Evolutionary conservation across 768 basidiomycete species (phyloP), one percentile per base, ranked within the genome.

Genomic region (Gyrodon lividus): DNA sequence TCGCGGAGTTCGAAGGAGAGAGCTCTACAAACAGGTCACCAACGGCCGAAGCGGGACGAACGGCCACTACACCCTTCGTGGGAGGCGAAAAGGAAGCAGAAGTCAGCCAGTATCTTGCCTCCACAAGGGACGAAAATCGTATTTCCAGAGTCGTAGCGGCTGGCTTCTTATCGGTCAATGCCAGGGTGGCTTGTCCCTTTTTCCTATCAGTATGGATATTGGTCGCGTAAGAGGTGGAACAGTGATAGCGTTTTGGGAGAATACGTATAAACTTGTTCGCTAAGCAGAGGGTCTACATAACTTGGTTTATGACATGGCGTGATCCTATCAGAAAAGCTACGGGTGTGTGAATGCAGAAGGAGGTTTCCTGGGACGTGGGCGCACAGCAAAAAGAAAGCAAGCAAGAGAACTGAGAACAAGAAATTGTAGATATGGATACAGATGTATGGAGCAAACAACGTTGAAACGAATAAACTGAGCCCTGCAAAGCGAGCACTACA

Each of bases 61-160:
- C 39, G 64, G 65, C 75, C 81, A 26, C 57, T 97, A 49, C 97
- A 99, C 70, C 96, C 97, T 2, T 96, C 92, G 13, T 99, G 97
- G 96, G 91, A 91, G 68, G 97, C 97, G 6, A 98, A 95, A 72
- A 79, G 78, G 69, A 85, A 82, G 67, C 68, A 86, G 52, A 92
- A 88, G 70, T 79, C 75, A 57, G 75, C 72, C n/a, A 73, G 74
- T 6, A 85, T 87, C 33, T 68, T 83, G 9, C 80, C 83, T 38
- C 76, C 84, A 41, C 83, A 86, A 68, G 90, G 92, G 22, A 94
- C 84, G 66, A 97, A 97, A 75, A 96, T 97, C 51, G 81, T 80
- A 48, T 91, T 78, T 38, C 48, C 59, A 22, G 42, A 50, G 14
- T 43, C 55, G 17, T 62, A 58, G 46, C 37, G 13, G 43, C 13